Base-by-base conservation (phyloP, 2,329 filamentous ascomycete genomes). In the Zarea fungicola region DNA sequence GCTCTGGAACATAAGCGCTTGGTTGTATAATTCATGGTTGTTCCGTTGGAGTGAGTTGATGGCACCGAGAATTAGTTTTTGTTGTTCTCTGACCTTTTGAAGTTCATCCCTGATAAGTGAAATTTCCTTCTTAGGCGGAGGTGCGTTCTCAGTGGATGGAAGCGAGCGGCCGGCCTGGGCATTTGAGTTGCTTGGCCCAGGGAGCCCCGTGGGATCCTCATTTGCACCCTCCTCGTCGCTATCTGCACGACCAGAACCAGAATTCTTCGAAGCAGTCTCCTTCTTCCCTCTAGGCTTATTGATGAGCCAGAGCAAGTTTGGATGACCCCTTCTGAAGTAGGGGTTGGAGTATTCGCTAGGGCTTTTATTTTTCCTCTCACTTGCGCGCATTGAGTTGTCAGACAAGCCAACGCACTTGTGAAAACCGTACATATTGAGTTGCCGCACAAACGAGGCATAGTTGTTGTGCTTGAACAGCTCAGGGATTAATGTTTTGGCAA, bases 381-480 rank as follows among this genome's bases (percentile, higher is more conserved):
- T 96, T 6, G 95, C 91, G 57, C 93, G 87, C 87, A 99, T 95
- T 0, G 91, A 96, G 63, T 96, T 96, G 67, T 99, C 93, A 4
- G 91, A 96, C 16, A 99, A 77, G 4, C 88, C 88, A 4, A 93
- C 88, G 35, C 88, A 85, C 74, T 99, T 99, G 75, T 99, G 93
- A 61, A 99, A 99, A 54, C 95, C 91, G 66, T 96, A 96, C 76
- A 96, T 96, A 68, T 96, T 96, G 54, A 96, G 77, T 65, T 96
- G 91, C 29, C 91, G 85, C 48, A 96, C 91, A 64, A 96, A 96
- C 56, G 91, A 96, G 40, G 91, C 91, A 68, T 96, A 96, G 66
- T 96, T 96, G 77, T 92, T 96, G 72, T 99, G 93, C 69, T 99
- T 99, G 78, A 99, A 99, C 54, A 97, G 84, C 67, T 97, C 95